Evolutionary conservation across 2,329 filamentous ascomycete genomes (phyloP).

Genomic region (Diaporthe helianthi): DNA sequence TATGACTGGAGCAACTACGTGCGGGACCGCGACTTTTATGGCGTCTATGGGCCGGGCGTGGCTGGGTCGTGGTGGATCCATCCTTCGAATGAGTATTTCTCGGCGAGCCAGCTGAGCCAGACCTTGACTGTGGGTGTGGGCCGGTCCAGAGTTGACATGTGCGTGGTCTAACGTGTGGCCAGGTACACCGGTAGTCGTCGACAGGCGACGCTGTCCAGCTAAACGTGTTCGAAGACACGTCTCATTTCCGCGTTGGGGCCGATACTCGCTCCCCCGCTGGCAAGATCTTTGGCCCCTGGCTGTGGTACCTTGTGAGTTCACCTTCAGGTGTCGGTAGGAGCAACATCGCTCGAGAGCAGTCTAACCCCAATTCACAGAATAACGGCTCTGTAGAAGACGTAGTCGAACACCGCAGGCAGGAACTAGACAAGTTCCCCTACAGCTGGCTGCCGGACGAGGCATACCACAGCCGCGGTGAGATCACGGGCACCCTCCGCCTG

Average conservation of each 20-base stretch:
- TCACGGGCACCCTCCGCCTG: conserved; percentile 52
- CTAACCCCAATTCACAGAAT: conserved; percentile 44
- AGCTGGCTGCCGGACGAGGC: conserved; percentile 53
- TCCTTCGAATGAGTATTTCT: conserved; percentile 59
- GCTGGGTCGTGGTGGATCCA: conserved; percentile 60
- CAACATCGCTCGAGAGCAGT: neutral
- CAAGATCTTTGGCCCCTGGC: conserved; percentile 53
- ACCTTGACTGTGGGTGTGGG: conserved; percentile 48
- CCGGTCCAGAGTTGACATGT: fast-evolving
- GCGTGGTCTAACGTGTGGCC: neutral
- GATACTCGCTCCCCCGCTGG: conserved; percentile 47
- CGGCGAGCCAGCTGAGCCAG: conserved; percentile 60
- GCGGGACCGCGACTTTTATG: conserved; percentile 53
- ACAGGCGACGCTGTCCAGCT: conserved; percentile 60
- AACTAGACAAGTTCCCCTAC: conserved; percentile 56
- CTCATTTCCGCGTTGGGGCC: conserved; percentile 50
- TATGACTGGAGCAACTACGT: conserved; percentile 49
- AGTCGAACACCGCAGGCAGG: conserved; percentile 46
- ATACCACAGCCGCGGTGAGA: conserved; percentile 56
- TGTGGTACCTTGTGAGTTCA: conserved; percentile 47
- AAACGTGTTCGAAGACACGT: conserved; percentile 60
- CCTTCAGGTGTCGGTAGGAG: no score
- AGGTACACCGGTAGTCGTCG: conserved; percentile 56
- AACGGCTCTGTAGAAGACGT: conserved; percentile 54
- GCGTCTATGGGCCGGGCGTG: conserved; percentile 54